A percentile compares a stretch with the other conserved stretches of the same genome.
These are phyloP conservation scores for Colletotrichum viniferum DNA, from an alignment of 2,329 filamentous ascomycete species.

Conservation along the genomic window DNA sequence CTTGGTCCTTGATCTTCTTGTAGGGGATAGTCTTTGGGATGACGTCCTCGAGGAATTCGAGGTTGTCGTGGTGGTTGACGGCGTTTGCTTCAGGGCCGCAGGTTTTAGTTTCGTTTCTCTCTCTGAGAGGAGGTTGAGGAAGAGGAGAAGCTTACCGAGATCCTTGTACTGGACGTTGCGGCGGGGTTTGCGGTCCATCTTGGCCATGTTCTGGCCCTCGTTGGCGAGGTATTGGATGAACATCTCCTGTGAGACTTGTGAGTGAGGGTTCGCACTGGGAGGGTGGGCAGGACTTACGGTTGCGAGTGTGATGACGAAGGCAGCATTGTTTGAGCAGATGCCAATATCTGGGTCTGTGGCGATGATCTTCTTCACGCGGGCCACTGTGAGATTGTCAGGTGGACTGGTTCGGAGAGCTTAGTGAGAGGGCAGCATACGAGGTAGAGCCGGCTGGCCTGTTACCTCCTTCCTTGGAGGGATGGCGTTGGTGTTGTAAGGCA, in stretches of 20 bases:
- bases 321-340: conserved; percentile 90
- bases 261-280: neutral
- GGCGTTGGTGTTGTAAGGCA: conserved; percentile 90
- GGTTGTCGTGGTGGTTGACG: conserved; percentile 85
- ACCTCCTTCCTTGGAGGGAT: conserved; percentile 82
- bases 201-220: conserved; percentile 86
- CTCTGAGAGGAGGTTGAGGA: neutral
- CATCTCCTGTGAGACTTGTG: conserved; percentile 70
- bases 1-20: conserved; percentile 75
- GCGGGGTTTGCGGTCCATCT: conserved; percentile 88
- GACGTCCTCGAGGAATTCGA: conserved; percentile 92
- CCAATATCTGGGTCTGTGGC: conserved; percentile 83
- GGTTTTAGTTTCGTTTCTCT: neutral
- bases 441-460: conserved; percentile 84
- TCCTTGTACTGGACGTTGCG: conserved; percentile 97
- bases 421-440: conserved; percentile 61
- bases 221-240: conserved; percentile 92
- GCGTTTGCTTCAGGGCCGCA: conserved; percentile 72
- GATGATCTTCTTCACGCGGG: conserved; percentile 95
- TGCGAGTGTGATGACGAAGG: conserved; percentile 91
- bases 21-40: conserved; percentile 86
- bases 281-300: conserved; percentile 59
- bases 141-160: conserved; percentile 63
- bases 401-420: neutral
- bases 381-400: conserved; percentile 61